Evolutionary conservation across 345 rosid species (phyloP).

Genomic region (Eucalyptus globulus): DNA sequence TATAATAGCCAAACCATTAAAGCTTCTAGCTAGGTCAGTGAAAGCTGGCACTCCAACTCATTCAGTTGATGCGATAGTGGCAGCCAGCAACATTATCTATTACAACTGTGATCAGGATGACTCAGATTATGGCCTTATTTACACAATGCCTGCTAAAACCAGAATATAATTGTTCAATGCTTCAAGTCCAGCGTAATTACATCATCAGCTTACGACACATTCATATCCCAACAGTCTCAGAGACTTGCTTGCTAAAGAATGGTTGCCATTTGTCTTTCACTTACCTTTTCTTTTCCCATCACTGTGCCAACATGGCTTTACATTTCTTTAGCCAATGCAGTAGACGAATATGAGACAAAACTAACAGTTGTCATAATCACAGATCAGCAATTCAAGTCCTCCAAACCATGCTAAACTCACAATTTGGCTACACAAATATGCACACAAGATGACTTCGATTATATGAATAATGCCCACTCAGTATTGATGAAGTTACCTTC

Average conservation of each 20-base stretch:
- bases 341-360: background rate
- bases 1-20: background rate
- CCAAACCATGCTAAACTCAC: background rate
- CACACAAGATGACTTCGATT: background rate
- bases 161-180: background rate
- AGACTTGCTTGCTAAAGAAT: background rate
- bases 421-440: background rate
- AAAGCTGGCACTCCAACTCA: background rate
- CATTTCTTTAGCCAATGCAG: background rate
- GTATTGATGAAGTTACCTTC: slow-evolving; percentile 26
- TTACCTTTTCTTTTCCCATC: background rate
- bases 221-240: background rate
- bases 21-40: background rate
- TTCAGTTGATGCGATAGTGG: background rate
- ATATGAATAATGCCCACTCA: background rate
- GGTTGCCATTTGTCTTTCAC: background rate
- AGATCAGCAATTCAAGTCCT: background rate
- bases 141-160: background rate
- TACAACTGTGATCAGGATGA: background rate
- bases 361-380: background rate
- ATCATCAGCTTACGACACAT: background rate
- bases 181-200: background rate
- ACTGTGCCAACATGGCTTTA: background rate
- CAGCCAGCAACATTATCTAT: background rate
- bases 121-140: background rate